Evolutionary conservation across 2,329 filamentous ascomycete genomes (phyloP).

Genomic region (Colletotrichum sp.): DNA sequence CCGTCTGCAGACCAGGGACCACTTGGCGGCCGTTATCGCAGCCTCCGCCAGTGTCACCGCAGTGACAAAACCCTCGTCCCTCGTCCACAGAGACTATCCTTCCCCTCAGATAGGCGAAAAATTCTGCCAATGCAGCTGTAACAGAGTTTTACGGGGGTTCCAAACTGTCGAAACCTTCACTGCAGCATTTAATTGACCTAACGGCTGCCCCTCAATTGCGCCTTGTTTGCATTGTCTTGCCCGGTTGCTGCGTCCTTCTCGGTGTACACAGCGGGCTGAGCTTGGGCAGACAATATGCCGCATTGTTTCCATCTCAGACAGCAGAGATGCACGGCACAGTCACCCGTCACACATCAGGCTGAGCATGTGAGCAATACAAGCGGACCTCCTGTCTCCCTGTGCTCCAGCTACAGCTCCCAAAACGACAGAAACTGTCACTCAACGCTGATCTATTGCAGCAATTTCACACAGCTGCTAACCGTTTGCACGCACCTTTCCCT

Average conservation of each 20-base stretch:
- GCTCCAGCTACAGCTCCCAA: not conserved
- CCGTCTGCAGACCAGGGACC: conserved; percentile 10
- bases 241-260: not conserved
- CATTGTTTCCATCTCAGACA: not conserved
- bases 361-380: not conserved
- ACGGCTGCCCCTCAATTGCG: not conserved
- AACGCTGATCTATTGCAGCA: not conserved
- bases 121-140: conserved; percentile 5
- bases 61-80: conserved; percentile 6
- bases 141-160: conserved; percentile 12
- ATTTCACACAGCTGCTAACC: not conserved
- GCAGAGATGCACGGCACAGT: not conserved
- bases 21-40: conserved; percentile 20
- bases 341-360: not conserved
- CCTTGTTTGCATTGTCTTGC: not conserved
- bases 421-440: not conserved
- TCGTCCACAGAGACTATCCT: not conserved
- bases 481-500: conserved; percentile 1
- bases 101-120: conserved; percentile 8
- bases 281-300: not conserved
- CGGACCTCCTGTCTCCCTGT: not conserved
- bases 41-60: conserved; percentile 5
- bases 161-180: conserved; percentile 1
- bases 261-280: not conserved
- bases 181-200: not conserved